Conservation (phyloP, 1,284 basidiomycete genomes). For the Sporisorium exsertum region DNA sequence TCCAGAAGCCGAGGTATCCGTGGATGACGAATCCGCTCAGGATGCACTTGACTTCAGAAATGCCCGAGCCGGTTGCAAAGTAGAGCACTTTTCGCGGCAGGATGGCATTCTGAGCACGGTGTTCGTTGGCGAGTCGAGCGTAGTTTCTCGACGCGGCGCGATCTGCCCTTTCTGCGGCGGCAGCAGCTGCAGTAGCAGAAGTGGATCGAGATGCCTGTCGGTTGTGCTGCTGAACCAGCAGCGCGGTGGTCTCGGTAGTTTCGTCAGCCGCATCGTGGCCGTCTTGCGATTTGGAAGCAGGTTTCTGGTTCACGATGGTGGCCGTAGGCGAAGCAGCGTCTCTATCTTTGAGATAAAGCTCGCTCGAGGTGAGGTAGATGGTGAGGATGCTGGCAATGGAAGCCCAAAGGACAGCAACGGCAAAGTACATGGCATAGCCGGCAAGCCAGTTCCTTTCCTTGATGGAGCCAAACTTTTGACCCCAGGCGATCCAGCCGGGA, state of each 20-base stretch:
- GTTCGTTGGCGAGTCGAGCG: slow-evolving; percentile 42
- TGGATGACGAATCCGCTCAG: slow-evolving; percentile 92
- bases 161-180: slow-evolving; percentile 2
- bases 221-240: slow-evolving; percentile 21
- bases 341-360: slow-evolving; percentile 50
- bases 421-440: slow-evolving; percentile 80
- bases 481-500: slow-evolving; percentile 81
- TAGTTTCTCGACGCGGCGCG: slow-evolving; percentile 13
- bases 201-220: slow-evolving; percentile 12
- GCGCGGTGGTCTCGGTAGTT: slow-evolving; percentile 36
- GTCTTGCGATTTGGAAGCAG: background rate
- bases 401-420: slow-evolving; percentile 65
- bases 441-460: slow-evolving; percentile 71
- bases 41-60: slow-evolving; percentile 97
- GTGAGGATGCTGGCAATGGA: slow-evolving; percentile 77
- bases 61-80: slow-evolving; percentile 92
- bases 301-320: slow-evolving; percentile 19
- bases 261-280: background rate
- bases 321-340: slow-evolving; percentile 12
- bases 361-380: slow-evolving; percentile 80
- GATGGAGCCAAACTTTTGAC: slow-evolving; percentile 37
- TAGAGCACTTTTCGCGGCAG: slow-evolving; percentile 71
- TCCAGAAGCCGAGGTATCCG: slow-evolving; percentile 91
- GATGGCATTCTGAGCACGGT: slow-evolving; percentile 47
- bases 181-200: background rate